A percentile compares a stretch with the other conserved stretches of the same genome.
Evolutionary conservation across 2,329 filamentous ascomycete species (phyloP).

Genomic region (Beauveria bassiana): DNA sequence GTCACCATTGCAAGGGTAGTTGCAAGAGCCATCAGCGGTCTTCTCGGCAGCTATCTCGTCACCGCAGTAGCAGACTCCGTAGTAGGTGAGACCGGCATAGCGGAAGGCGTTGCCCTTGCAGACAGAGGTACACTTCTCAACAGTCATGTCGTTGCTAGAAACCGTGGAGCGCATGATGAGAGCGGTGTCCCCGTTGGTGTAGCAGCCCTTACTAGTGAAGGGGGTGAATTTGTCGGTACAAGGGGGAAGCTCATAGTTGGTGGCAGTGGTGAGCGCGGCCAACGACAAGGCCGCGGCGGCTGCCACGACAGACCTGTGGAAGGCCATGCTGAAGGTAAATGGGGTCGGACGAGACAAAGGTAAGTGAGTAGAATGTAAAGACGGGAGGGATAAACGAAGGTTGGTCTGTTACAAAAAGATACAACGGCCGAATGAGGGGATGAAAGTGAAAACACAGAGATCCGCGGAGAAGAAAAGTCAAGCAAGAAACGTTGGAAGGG

Average conservation of each 20-base stretch:
- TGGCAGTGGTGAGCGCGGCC: slow-evolving; percentile 29
- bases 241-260: slow-evolving; percentile 36
- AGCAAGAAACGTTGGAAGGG: neutral
- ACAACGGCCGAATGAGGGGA: neutral
- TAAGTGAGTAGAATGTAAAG: slow-evolving; percentile 3
- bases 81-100: slow-evolving; percentile 43
- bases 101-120: slow-evolving; percentile 46
- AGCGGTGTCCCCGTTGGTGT: slow-evolving; percentile 29
- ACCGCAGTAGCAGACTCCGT: slow-evolving; percentile 46
- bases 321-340: slow-evolving; percentile 23
- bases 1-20: slow-evolving; percentile 45
- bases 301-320: slow-evolving; percentile 23
- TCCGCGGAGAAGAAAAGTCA: neutral
- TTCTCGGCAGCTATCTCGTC: slow-evolving; percentile 44
- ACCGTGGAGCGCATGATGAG: slow-evolving; percentile 35
- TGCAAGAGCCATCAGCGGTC: slow-evolving; percentile 46
- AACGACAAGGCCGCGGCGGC: slow-evolving; percentile 32
- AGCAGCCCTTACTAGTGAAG: slow-evolving; percentile 42
- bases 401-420: slow-evolving; percentile 16
- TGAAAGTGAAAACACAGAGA: slow-evolving; percentile 2
- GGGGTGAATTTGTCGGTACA: slow-evolving; percentile 39
- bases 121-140: slow-evolving; percentile 38
- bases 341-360: slow-evolving; percentile 12
- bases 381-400: slow-evolving; percentile 11
- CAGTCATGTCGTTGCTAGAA: slow-evolving; percentile 34